Evolutionary conservation across 805 yeast species (phyloP), one percentile per base, ranked within the genome.

Genomic region (Wickerhamiella spandovensis): DNA sequence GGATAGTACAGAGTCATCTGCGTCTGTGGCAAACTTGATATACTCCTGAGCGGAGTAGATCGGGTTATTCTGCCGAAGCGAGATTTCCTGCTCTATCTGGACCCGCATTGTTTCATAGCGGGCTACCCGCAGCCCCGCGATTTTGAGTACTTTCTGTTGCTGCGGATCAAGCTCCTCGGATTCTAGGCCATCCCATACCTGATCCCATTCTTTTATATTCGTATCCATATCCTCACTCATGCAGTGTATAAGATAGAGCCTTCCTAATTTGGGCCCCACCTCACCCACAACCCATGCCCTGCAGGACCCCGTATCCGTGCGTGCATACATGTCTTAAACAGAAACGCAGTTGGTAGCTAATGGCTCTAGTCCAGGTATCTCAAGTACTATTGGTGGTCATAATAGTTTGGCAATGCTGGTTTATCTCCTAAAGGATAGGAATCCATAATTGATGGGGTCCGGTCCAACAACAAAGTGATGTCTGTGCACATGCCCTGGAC

Each of bases 31-130:
- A 13, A 7, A 28, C 5, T 22, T 18, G 12, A 42, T 41, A 18
- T 38, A 20, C 42, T 47, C 46, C 7, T 42, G 45, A 23, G 32
- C 18, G 5, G 50, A 47, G 8, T 13, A 23, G 9, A 20, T 21
- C 6, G 46, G 45, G 20, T 47, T 38, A 46, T 42, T 42, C 21
- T 47, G 46, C n/a, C 50, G 50, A 7, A 41, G 39, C 23, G 18
- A 8, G 28, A 47, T 21, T 42, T 47, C 50, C 22, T 41, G 24
- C 30, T 32, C 30, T 12, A 47, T 7, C 20, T 12, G 22, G 13
- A 10, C 21, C 18, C 50, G 50, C 23, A 47, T 32, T 21, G 22
- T 18, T 8, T 12, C 18, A 25, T 44, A 47, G 23, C 50, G 45
- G 13, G 24, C 37, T n/a, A 47, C 22, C 17, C 43, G 25, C 28